Evolutionary conservation across 2,329 filamentous ascomycete species (phyloP).

Genomic region (Cladobotryum protrusum): DNA sequence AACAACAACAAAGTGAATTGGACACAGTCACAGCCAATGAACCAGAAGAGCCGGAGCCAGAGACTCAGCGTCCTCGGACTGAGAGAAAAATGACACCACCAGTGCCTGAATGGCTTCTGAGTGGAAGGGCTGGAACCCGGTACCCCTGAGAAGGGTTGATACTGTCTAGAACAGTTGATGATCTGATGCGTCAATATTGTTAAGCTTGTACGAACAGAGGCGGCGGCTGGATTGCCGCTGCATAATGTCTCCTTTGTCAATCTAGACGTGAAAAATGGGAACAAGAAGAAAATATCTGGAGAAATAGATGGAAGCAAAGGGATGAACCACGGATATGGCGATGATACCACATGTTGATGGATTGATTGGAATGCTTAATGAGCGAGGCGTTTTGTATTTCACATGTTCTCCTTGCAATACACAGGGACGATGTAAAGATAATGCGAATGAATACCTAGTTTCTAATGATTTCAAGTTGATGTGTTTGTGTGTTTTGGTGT

Average conservation of each 20-base stretch:
- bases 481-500: no score
- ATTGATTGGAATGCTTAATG: constrained; percentile 7
- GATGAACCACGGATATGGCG: constrained; percentile 6
- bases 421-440: neutral
- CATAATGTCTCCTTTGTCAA: neutral
- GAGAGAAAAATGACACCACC: constrained; percentile 52
- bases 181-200: constrained; percentile 1
- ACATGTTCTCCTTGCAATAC: neutral
- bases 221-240: neutral
- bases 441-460: neutral
- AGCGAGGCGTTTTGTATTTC: constrained; percentile 7
- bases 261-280: neutral
- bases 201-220: neutral
- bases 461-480: no score
- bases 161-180: neutral
- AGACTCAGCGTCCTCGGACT: neutral
- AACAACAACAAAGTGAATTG: constrained; percentile 18
- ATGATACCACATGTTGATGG: constrained; percentile 9
- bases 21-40: constrained; percentile 18
- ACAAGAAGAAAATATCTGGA: constrained; percentile 3
- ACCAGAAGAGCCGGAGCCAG: constrained; percentile 16
- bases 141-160: neutral
- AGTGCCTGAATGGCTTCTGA: constrained; percentile 56
- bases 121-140: constrained; percentile 13
- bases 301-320: neutral